phyloP scores from a whole-genome alignment of 2,329 filamentous ascomycete genomes.

The Clonostachys chloroleuca region DNA sequence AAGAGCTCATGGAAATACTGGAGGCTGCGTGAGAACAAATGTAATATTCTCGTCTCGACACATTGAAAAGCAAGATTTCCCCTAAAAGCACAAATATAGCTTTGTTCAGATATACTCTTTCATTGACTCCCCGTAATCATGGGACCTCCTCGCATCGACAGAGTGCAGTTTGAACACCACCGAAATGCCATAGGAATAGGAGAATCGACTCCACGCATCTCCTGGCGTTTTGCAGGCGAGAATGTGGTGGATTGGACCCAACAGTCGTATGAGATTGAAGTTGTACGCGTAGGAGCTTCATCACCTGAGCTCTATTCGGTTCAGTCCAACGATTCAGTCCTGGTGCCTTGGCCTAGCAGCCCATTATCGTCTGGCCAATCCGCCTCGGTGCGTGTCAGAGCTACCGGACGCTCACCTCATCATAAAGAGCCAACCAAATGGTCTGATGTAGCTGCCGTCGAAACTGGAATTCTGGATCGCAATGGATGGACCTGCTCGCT shows the following conservation, averaged over 20 bases:
- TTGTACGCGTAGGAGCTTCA: neutral
- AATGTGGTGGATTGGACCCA: neutral
- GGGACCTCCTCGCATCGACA: too few relatives aligned
- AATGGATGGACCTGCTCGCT: neutral
- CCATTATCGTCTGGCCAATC: constrained; percentile 17
- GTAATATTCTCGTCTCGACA: too few relatives aligned
- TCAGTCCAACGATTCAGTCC: constrained; percentile 1
- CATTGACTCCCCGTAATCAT: too few relatives aligned
- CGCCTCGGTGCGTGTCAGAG: constrained; percentile 18
- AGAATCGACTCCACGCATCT: too few relatives aligned
- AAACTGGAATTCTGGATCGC: constrained; percentile 15
- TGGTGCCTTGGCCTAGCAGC: constrained; percentile 7
- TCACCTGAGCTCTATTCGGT: neutral
- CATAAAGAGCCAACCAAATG: neutral
- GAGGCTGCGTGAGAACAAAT: too few relatives aligned
- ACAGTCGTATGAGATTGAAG: neutral
- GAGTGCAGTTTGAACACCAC: too few relatives aligned
- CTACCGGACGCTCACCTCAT: constrained; percentile 7
- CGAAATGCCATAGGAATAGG: too few relatives aligned
- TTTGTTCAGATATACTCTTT: too few relatives aligned
- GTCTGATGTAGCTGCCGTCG: neutral
- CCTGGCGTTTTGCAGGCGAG: too few relatives aligned
- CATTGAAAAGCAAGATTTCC: too few relatives aligned
- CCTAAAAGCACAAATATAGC: too few relatives aligned
- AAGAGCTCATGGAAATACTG: too few relatives aligned